Percentiles rank a stretch among this genome's conserved stretches.
Conservation (phyloP, 768 basidiomycete genomes). For the Gymnopilus dilepis region DNA sequence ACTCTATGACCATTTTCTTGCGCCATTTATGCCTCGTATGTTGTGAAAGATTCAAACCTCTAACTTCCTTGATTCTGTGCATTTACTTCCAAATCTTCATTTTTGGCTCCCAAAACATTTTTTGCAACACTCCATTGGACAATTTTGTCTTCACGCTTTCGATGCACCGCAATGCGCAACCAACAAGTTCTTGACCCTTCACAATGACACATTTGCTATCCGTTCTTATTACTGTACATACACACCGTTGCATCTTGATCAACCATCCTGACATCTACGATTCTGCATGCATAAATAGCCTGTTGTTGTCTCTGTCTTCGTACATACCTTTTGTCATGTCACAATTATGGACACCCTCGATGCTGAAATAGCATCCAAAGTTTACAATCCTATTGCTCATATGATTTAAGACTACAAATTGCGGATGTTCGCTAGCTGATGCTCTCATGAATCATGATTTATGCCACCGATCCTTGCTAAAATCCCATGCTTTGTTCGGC, state of each 20-base stretch:
- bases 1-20: background rate
- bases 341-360: background rate
- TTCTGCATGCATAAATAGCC: no score
- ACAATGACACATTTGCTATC: conserved; percentile 7
- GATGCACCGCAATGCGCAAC: conserved; percentile 5
- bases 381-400: background rate
- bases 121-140: no score
- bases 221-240: conserved; percentile 6
- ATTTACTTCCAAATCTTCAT: background rate
- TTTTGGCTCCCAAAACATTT: no score
- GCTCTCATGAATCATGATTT: background rate
- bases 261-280: conserved; percentile 8
- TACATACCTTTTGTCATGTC: background rate
- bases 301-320: background rate
- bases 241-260: conserved; percentile 10
- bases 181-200: conserved; percentile 5
- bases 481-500: conserved; percentile 31
- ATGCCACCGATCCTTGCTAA: conserved; percentile 6
- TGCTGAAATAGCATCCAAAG: background rate
- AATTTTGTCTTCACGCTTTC: background rate
- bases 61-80: background rate
- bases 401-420: background rate
- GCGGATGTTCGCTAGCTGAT: background rate
- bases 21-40: background rate
- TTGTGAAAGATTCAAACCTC: background rate